phyloP scores from a whole-genome alignment of 371 early-diverging fungal genomes.

The Cokeromyces recurvatus region DNA sequence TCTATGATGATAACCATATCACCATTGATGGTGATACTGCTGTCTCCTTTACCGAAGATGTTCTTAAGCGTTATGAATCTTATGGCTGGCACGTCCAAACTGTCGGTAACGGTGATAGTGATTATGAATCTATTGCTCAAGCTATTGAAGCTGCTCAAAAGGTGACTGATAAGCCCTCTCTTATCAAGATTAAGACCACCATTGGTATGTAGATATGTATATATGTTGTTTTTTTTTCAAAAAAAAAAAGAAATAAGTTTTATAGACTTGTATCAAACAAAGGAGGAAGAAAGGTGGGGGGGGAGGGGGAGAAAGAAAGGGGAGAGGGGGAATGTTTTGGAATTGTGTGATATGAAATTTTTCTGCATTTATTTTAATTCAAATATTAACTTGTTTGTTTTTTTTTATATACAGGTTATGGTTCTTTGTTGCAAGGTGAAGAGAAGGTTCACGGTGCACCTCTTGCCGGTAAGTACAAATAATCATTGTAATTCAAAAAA shows the following conservation, averaged over 20 bases:
- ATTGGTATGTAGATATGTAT: no score
- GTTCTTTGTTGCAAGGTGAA: constrained; percentile 82
- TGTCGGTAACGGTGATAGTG: constrained; percentile 83
- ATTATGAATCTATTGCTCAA: constrained; percentile 62
- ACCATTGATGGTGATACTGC: constrained; percentile 94
- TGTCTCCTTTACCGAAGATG: constrained; percentile 95
- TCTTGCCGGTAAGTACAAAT: constrained; percentile 21
- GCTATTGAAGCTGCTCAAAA: constrained; percentile 80
- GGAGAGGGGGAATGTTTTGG: no score
- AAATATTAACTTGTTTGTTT: constrained; percentile 31
- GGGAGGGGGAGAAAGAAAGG: no score
- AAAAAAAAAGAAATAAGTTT: no score
- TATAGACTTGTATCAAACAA: no score
- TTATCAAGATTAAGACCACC: constrained; percentile 84
- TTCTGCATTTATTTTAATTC: constrained; percentile 74
- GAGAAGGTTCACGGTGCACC: constrained; percentile 84
- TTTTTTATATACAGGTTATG: constrained; percentile 55
- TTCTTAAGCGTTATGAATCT: constrained; percentile 83
- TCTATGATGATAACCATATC: constrained; percentile 98
- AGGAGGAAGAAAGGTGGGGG: no score
- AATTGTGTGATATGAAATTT: background rate
- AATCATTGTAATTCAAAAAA: background rate
- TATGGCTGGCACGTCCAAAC: constrained; percentile 91
- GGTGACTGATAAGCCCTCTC: constrained; percentile 82
- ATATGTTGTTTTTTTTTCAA: constrained; percentile 57